phyloP scores from a whole-genome alignment of 768 basidiomycete genomes.

The Leccinum disarticulatum region DNA sequence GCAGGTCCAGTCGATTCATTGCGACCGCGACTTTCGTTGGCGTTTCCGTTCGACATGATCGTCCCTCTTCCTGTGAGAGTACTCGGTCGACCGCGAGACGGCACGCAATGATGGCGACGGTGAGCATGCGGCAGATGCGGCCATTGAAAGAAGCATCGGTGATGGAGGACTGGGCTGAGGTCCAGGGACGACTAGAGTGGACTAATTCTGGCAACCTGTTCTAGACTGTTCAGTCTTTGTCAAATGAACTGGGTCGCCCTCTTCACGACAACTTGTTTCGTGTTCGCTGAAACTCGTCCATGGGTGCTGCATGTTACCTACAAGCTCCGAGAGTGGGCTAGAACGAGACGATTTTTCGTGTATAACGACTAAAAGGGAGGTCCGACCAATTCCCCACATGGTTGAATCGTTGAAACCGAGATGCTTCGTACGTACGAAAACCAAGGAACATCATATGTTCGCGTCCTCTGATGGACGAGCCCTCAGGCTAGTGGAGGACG shows the following conservation, averaged over 20 bases:
- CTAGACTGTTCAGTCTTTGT: background rate
- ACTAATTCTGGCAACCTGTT: background rate
- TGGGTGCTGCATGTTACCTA: background rate
- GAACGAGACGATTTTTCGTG: background rate
- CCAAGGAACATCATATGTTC: too few relatives aligned
- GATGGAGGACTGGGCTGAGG: too few relatives aligned
- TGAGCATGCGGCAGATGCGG: slow-evolving; percentile 17
- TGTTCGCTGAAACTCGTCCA: background rate
- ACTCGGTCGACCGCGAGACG: slow-evolving; percentile 55
- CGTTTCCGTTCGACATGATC: slow-evolving; percentile 51
- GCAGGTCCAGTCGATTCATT: slow-evolving; percentile 33
- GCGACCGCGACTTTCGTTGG: background rate
- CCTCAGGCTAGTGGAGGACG: background rate
- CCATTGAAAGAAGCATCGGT: slow-evolving; percentile 1
- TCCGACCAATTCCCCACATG: background rate
- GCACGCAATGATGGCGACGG: slow-evolving; percentile 36
- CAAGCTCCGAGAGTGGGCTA: background rate
- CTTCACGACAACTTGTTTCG: background rate
- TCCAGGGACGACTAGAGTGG: too few relatives aligned
- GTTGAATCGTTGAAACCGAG: too few relatives aligned
- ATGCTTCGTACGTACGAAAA: background rate
- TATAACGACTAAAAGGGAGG: background rate
- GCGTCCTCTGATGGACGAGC: background rate
- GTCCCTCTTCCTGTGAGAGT: slow-evolving; percentile 54
- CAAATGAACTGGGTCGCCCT: background rate